A percentile compares a stretch with the other conserved stretches of the same genome.
phyloP scores from a whole-genome alignment of 148 eudicot species.

The Amaranthus hypochondriacus region DNA sequence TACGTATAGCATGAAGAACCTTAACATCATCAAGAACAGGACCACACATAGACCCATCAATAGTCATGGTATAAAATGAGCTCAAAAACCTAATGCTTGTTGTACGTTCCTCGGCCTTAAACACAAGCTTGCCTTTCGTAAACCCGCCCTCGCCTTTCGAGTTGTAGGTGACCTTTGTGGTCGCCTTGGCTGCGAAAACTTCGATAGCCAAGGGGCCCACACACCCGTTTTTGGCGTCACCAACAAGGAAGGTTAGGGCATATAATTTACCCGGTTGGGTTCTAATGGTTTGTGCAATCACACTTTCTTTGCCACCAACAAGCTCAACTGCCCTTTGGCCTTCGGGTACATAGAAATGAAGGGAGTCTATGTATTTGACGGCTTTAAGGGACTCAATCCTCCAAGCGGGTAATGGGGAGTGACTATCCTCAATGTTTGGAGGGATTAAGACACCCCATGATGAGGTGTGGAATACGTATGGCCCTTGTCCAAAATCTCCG shows the following conservation, averaged over 20 bases:
- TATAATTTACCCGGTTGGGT: conserved; percentile 31
- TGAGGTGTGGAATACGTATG: conserved; percentile 37
- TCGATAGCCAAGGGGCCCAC: conserved; percentile 39
- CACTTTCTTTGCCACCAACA: conserved; percentile 46
- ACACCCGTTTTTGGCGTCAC: conserved; percentile 39
- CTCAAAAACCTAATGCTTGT: conserved; percentile 30
- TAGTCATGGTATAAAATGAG: conserved; percentile 28
- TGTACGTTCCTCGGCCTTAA: conserved; percentile 13
- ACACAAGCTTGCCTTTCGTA: conserved; percentile 4
- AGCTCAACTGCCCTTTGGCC: conserved; percentile 45
- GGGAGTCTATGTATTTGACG: conserved; percentile 39
- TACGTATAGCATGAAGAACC: conserved; percentile 15
- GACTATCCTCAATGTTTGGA: conserved; percentile 40
- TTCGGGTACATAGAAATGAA: conserved; percentile 34
- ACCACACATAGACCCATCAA: conserved; percentile 39
- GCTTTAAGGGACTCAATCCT: conserved; percentile 48
- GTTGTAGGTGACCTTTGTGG: conserved; percentile 25
- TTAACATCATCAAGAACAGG: conserved; percentile 38
- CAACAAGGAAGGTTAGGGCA: conserved; percentile 34
- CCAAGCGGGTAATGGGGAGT: conserved; percentile 51
- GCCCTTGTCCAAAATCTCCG: conserved; percentile 51
- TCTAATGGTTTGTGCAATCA: conserved; percentile 35
- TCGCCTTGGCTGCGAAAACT: conserved; percentile 33
- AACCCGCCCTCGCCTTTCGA: conserved; percentile 37
- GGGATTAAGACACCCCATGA: conserved; percentile 45